Base-by-base conservation (phyloP, 164 flowering plant genomes). In the Kingdonia uniflora region DNA sequence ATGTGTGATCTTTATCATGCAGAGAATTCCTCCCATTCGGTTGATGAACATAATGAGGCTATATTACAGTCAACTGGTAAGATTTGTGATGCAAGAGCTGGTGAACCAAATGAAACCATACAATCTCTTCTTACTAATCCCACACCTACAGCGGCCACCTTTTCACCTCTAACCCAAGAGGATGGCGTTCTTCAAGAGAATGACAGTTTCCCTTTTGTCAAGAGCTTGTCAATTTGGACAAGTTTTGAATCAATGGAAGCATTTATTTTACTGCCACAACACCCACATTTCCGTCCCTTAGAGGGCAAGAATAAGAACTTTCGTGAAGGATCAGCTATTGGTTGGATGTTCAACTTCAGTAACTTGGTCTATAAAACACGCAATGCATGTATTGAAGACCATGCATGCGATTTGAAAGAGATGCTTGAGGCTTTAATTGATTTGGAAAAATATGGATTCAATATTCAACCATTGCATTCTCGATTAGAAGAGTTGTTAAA, bases 271-370 rank as follows among this genome's bases (percentile, higher is more conserved):
- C 2, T 44, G 21, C 48, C 48, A 16, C 48, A 44, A 19, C 22
- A 44, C 6, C 48, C 48, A 44, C 48, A 44, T 44, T 44, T 44
- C 6, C 19, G 48, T 44, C 48, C 21, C 20, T 19, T 44, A 5
- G 22, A 19, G 21, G 17, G 15, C 2, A 10, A 5, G 10, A 16
- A 44, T 16, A 19, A 44, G 21, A 19, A 44, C 20, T 5, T 19
- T 44, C 48, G 48, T 2, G 48, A 44, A 19, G 48, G 48, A 11
- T 10, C 15, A 5, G 48, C 48, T n/a, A 44, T 44, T 5, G 48
- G 48, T n/a, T 8, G 15, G 1, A 44, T 19, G 48, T 10, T 44
- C 4, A 19, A 8, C 21, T 44, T 44, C 19, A 10, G 17, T 10
- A 2, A n/a, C 15, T 44, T 44, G 22, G 48, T 44, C 4, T 2